phyloP scores from a whole-genome alignment of 2,329 filamentous ascomycete genomes.

The Amauroascus niger region DNA sequence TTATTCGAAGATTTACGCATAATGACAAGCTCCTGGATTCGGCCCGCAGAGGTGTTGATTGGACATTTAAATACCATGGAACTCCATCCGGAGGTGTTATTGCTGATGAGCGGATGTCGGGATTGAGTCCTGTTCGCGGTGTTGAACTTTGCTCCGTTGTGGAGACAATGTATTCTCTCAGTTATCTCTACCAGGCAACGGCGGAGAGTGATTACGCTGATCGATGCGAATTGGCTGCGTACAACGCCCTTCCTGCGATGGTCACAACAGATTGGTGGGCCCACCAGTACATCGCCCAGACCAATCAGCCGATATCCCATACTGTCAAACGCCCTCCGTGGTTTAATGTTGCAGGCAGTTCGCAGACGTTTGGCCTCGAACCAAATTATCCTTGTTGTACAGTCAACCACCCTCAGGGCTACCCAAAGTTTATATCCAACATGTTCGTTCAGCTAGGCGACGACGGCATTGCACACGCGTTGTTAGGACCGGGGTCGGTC shows the following conservation, averaged over 20 bases:
- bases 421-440: conserved; percentile 46
- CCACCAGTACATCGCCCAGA: conserved; percentile 47
- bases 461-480: conserved; percentile 42
- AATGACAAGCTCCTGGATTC: conserved; percentile 36
- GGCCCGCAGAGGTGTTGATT: conserved; percentile 38
- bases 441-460: conserved; percentile 39
- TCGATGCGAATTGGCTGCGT: conserved; percentile 43
- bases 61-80: conserved; percentile 42
- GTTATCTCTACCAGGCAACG: conserved; percentile 43
- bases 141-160: conserved; percentile 45
- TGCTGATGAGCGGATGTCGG: conserved; percentile 42
- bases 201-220: conserved; percentile 44
- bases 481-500: conserved; percentile 42
- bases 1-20: conserved; percentile 38
- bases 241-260: conserved; percentile 47
- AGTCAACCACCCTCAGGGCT: conserved; percentile 50
- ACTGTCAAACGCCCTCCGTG: conserved; percentile 39
- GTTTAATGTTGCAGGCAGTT: conserved; percentile 40
- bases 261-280: conserved; percentile 47
- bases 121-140: conserved; percentile 36
- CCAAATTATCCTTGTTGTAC: conserved; percentile 48
- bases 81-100: conserved; percentile 42
- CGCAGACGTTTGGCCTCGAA: conserved; percentile 45
- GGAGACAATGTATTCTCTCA: conserved; percentile 44
- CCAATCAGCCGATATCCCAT: conserved; percentile 45